Conservation (phyloP, 495 filamentous ascomycete genomes). For the Endocarpon pusillum region DNA sequence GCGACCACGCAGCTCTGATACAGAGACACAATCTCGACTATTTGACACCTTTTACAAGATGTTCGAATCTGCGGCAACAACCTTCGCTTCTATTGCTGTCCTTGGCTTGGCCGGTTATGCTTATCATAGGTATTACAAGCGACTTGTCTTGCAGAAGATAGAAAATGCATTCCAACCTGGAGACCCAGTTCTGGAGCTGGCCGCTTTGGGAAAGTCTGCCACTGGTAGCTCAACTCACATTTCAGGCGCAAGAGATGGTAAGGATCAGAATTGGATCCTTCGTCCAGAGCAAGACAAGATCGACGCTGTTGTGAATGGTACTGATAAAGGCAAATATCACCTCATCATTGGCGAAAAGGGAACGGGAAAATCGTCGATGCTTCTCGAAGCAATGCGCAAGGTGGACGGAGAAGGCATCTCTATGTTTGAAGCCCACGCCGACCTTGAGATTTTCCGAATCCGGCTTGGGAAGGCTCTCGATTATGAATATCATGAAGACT, state of each 20-base stretch:
- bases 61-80: constrained; percentile 72
- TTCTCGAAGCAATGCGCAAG: constrained; percentile 84
- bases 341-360: constrained; percentile 93
- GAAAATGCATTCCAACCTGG: constrained; percentile 83
- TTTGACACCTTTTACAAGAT: constrained; percentile 51
- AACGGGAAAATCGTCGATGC: constrained; percentile 88
- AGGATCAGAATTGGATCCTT: constrained; percentile 55
- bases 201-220: constrained; percentile 26
- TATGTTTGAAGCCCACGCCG: constrained; percentile 91
- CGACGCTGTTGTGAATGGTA: constrained; percentile 59
- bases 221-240: constrained; percentile 1
- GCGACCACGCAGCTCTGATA: neutral
- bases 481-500: constrained; percentile 74
- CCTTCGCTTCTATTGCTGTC: constrained; percentile 67
- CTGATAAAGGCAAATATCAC: constrained; percentile 63
- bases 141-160: constrained; percentile 74
- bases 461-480: constrained; percentile 84
- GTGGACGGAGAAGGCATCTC: constrained; percentile 69
- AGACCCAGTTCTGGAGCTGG: constrained; percentile 79
- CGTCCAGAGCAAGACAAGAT: constrained; percentile 66
- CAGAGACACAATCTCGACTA: neutral
- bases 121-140: constrained; percentile 81
- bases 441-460: constrained; percentile 87
- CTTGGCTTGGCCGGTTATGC: constrained; percentile 68
- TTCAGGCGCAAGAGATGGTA: too few species aligned